These are phyloP conservation scores for Solanum verrucosum DNA, from an alignment of 257 asterid genomes.

Conservation along the genomic window DNA sequence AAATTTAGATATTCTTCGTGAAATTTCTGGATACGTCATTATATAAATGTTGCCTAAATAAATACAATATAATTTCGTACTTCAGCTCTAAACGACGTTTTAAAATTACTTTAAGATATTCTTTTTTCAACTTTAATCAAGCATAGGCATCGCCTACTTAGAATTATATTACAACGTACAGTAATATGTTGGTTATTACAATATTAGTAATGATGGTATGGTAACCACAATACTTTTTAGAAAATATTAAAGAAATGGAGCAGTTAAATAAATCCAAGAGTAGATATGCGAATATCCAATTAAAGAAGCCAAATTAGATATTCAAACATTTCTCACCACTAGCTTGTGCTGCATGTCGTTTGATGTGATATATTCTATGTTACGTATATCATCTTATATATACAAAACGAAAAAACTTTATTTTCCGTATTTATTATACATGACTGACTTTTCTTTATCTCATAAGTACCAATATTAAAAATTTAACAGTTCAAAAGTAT, in stretches of 20 bases:
- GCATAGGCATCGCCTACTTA: not conserved
- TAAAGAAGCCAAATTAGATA: not conserved
- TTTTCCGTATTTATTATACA: no score
- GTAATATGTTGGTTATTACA: not conserved
- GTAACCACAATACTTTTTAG: not conserved
- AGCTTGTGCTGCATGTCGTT: not conserved
- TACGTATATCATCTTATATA: no score
- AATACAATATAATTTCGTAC: no score
- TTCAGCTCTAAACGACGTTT: fast-evolving
- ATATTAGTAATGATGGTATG: not conserved
- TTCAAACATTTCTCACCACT: not conserved
- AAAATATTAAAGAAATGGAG: not conserved
- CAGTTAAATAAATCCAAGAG: not conserved
- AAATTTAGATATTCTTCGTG: no score
- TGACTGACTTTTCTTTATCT: no score
- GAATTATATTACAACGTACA: not conserved
- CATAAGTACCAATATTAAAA: not conserved
- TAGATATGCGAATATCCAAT: not conserved
- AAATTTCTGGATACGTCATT: no score
- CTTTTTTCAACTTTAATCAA: no score
- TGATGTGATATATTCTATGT: not conserved
- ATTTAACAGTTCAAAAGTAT: not conserved
- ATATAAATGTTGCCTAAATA: no score
- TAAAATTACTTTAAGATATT: no score
- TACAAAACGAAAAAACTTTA: no score